Conservation (phyloP, 495 filamentous ascomycete species). For the Aspergillus cavernicola region DNA sequence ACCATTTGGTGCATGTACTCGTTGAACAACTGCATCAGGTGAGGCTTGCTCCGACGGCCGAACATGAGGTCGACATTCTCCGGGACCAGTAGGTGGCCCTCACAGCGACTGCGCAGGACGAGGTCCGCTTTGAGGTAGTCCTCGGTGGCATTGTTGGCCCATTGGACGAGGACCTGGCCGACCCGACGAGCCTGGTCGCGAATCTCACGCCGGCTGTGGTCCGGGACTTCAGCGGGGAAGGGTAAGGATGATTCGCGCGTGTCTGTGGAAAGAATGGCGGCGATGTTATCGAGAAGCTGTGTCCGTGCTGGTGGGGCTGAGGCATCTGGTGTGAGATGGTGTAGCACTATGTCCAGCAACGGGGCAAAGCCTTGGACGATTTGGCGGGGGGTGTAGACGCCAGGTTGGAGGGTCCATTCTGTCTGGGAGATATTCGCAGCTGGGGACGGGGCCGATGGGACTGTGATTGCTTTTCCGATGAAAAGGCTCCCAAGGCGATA, state of each 20-base stretch:
- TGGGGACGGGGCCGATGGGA: neutral
- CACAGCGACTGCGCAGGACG: conserved; percentile 29
- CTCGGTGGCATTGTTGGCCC: conserved; percentile 18
- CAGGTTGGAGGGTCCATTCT: conserved; percentile 6
- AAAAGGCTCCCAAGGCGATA: neutral
- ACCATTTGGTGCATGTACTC: conserved; percentile 38
- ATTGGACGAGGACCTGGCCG: conserved; percentile 23
- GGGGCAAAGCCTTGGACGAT: conserved; percentile 26
- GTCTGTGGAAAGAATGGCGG: conserved; percentile 24
- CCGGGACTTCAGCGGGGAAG: conserved; percentile 8
- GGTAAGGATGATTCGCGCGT: conserved; percentile 29
- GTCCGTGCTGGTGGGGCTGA: conserved; percentile 12
- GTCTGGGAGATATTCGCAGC: neutral
- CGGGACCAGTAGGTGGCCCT: conserved; percentile 28
- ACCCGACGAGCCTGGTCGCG: conserved; percentile 25
- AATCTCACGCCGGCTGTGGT: conserved; percentile 25
- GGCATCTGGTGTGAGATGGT: conserved; percentile 23
- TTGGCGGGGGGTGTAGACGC: conserved; percentile 29
- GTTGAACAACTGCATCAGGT: conserved; percentile 34
- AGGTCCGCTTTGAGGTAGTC: conserved; percentile 3
- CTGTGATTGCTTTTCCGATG: neutral
- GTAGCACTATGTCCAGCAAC: conserved; percentile 26
- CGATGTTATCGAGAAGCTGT: conserved; percentile 26
- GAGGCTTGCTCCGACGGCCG: conserved; percentile 21
- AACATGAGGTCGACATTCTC: conserved; percentile 26